Base-by-base conservation (phyloP, 345 rosid species). In the Lepidium aucheri region DNA sequence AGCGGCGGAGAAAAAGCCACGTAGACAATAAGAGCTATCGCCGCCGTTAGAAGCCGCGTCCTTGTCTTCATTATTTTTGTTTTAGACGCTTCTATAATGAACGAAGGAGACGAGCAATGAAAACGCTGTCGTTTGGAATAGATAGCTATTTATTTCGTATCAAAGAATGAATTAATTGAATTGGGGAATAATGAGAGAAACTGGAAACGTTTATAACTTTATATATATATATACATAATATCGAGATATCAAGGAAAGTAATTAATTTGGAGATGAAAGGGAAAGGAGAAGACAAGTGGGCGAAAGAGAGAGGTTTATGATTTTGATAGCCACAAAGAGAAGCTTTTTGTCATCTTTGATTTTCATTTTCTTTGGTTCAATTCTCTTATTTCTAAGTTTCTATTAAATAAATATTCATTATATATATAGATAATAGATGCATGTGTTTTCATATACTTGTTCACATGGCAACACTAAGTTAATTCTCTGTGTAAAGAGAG, bases 221-320 rank as follows among this genome's bases (percentile, higher is more conserved):
- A n/a, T n/a, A n/a, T 61, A 28, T 26, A 26, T 24, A 5, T 58
- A 58, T 47, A 35, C 40, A 47, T 32, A 46, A 36, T 24, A 55
- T 6, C 30, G 18, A 54, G 22, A 39, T 13, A 0, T 55, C n/a
- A 12, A 41, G 47, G 46, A 32, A 65, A 65, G 10, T 63, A 17
- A 46, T 39, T 22, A 38, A 55, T 35, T 38, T 43, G 70, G 54
- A 65, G 71, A 55, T 38, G 69, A 65, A 57, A 72, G 26, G 39
- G 70, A 72, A 46, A 71, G 45, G 70, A 72, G 76, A 64, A 52
- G 24, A 16, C 76, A 72, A 72, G 76, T 65, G 70, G 70, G 70
- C 36, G 58, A 44, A 41, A 13, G 16, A 39, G 36, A 49, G 17
- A 38, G 28, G 16, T 10, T 69, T 70, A 43, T 44, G 70, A 55